These are phyloP conservation scores for Cladophialophora immunda DNA, from an alignment of 2,329 filamentous ascomycete genomes.

Conservation along the genomic window DNA sequence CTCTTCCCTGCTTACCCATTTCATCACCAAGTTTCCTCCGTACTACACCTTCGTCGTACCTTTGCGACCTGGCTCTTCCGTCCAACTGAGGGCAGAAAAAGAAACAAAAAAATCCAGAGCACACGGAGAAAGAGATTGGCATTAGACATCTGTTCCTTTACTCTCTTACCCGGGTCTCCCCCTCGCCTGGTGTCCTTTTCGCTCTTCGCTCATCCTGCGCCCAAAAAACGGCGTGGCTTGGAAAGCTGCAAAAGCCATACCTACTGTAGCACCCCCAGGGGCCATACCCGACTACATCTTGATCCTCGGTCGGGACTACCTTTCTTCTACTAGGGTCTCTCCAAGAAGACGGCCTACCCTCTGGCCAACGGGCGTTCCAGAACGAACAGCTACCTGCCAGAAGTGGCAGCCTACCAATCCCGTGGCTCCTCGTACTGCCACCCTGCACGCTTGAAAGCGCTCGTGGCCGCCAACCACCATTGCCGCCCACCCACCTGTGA, in stretches of 20 bases:
- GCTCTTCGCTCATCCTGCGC: slow-evolving; percentile 6
- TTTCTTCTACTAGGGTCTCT: slow-evolving; percentile 23
- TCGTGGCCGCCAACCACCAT: slow-evolving; percentile 30
- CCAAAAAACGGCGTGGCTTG: slow-evolving; percentile 2
- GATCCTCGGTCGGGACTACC: slow-evolving; percentile 29
- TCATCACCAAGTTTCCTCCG: slow-evolving; percentile 1
- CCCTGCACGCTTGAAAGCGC: slow-evolving; percentile 27
- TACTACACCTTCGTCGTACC: neutral
- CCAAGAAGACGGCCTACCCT: slow-evolving; percentile 17
- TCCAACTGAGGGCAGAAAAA: neutral
- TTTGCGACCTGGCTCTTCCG: neutral
- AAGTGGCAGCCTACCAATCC: slow-evolving; percentile 32
- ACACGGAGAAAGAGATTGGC: neutral
- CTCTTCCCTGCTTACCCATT: neutral
- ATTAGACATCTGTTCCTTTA: neutral
- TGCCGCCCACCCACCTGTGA: slow-evolving; percentile 33
- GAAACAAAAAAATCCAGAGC: neutral
- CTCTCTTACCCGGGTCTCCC: slow-evolving; percentile 5
- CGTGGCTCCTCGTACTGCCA: slow-evolving; percentile 24
- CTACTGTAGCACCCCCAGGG: slow-evolving; percentile 16
- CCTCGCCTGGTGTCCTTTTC: slow-evolving; percentile 1
- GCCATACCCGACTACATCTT: slow-evolving; percentile 3
- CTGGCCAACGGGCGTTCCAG: slow-evolving; percentile 30
- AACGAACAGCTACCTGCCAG: slow-evolving; percentile 32
- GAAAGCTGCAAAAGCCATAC: slow-evolving; percentile 3